Conservation (phyloP, 139 green algal genomes). For the Tetraselmis striata region DNA sequence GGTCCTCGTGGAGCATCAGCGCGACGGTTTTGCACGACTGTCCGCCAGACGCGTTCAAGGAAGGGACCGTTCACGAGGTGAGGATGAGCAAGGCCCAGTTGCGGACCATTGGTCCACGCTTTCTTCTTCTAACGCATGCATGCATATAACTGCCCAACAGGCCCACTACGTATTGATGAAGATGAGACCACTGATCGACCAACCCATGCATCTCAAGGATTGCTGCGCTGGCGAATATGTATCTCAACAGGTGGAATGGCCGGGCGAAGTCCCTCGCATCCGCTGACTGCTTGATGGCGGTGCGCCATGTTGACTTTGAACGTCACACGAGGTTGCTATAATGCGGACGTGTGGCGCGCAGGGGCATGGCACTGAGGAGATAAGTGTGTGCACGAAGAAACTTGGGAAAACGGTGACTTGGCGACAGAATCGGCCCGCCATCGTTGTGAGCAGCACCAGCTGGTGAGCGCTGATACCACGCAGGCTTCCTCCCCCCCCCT, state of each 20-base stretch:
- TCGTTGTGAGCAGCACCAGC: slow-evolving; percentile 91
- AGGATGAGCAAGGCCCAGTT: too few species aligned
- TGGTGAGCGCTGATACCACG: slow-evolving; percentile 41
- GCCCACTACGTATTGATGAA: too few species aligned
- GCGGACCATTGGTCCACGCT: too few species aligned
- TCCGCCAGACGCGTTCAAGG: slow-evolving; percentile 62
- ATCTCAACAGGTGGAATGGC: too few species aligned
- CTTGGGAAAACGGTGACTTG: slow-evolving; percentile 5
- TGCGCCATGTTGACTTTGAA: neutral
- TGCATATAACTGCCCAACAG: too few species aligned
- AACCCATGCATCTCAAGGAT: neutral
- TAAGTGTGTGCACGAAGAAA: slow-evolving; percentile 24
- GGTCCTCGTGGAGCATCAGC: slow-evolving; percentile 49
- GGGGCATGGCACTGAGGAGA: neutral
- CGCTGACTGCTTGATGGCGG: neutral
- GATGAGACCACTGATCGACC: neutral
- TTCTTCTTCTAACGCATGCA: too few species aligned
- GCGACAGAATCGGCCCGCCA: slow-evolving; percentile 53
- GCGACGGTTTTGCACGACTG: slow-evolving; percentile 86
- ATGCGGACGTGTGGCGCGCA: neutral
- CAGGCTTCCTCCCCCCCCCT: neutral
- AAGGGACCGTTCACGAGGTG: neutral
- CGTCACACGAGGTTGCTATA: neutral
- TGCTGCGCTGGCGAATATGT: neutral
- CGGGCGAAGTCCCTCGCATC: neutral